Evolutionary conservation across 371 early-diverging fungal genomes (phyloP).

Genomic region (Mucor mucedo): DNA sequence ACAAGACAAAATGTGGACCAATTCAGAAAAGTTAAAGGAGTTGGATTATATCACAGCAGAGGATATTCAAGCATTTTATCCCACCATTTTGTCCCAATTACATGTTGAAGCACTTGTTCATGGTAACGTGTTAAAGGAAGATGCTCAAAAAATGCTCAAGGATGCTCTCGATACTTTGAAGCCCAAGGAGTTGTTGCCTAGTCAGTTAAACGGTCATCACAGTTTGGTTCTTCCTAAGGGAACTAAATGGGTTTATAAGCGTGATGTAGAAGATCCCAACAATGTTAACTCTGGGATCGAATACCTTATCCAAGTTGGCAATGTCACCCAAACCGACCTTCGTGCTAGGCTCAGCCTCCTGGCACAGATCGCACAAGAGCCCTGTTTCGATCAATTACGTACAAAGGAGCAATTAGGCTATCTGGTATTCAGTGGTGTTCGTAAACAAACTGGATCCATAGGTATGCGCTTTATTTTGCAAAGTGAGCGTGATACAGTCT

Average conservation of each 20-base stretch:
- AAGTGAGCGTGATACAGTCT: slow-evolving; percentile 85
- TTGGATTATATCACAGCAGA: slow-evolving; percentile 65
- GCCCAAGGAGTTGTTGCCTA: slow-evolving; percentile 66
- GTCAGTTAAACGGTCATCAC: slow-evolving; percentile 64
- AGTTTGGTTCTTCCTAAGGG: slow-evolving; percentile 70
- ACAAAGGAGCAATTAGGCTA: slow-evolving; percentile 93
- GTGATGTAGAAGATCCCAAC: slow-evolving; percentile 72
- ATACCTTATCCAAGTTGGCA: slow-evolving; percentile 74
- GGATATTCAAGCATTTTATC: slow-evolving; percentile 78
- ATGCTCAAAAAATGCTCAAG: slow-evolving; percentile 66
- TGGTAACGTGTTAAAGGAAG: slow-evolving; percentile 77
- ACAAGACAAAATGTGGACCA: slow-evolving; percentile 83
- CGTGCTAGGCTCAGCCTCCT: slow-evolving; percentile 74
- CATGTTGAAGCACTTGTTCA: slow-evolving; percentile 82
- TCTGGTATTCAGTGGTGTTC: slow-evolving; percentile 74
- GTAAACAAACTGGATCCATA: slow-evolving; percentile 65
- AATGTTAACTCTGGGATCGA: slow-evolving; percentile 90
- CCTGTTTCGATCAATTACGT: slow-evolving; percentile 90
- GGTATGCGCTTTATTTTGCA: slow-evolving; percentile 85
- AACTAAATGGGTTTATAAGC: slow-evolving; percentile 67
- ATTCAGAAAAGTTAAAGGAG: slow-evolving; percentile 74
- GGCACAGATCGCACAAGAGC: slow-evolving; percentile 82
- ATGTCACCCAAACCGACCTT: slow-evolving; percentile 56
- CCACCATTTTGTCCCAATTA: slow-evolving; percentile 68
- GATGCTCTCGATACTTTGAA: slow-evolving; percentile 58